These are phyloP conservation scores for Cystobasidium onofrii DNA, from an alignment of 768 basidiomycete species.

Conservation along the genomic window DNA sequence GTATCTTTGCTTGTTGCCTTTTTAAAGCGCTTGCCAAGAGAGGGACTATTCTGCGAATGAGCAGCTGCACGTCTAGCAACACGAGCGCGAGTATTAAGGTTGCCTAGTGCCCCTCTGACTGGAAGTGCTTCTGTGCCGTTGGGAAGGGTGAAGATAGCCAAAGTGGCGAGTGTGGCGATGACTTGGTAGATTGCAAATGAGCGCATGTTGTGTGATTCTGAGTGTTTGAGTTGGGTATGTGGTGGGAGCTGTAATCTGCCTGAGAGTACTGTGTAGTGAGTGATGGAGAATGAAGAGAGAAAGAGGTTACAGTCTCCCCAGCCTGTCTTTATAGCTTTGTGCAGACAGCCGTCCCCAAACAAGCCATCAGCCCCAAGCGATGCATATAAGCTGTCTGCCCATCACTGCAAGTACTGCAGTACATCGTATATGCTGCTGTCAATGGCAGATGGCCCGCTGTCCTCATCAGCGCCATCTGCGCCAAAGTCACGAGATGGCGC, in stretches of 20 bases:
- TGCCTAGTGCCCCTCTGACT: constrained; percentile 28
- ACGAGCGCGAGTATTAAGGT: constrained; percentile 15
- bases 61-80: constrained; percentile 20
- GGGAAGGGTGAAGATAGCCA: constrained; percentile 25
- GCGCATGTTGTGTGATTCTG: constrained; percentile 20
- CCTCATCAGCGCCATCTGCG: background rate
- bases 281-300: background rate
- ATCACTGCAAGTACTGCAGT: background rate
- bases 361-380: background rate
- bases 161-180: constrained; percentile 28
- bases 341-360: background rate
- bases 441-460: background rate
- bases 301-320: background rate
- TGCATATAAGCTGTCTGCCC: background rate
- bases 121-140: constrained; percentile 21
- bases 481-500: background rate
- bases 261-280: background rate
- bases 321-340: background rate
- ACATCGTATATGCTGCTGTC: background rate
- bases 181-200: constrained; percentile 28
- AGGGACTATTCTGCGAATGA: background rate
- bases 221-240: background rate
- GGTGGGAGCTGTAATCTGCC: background rate
- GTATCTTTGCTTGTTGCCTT: background rate
- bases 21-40: background rate